Evolutionary conservation across 2,329 filamentous ascomycete genomes (phyloP).

Genomic region (Myotisia sp.): DNA sequence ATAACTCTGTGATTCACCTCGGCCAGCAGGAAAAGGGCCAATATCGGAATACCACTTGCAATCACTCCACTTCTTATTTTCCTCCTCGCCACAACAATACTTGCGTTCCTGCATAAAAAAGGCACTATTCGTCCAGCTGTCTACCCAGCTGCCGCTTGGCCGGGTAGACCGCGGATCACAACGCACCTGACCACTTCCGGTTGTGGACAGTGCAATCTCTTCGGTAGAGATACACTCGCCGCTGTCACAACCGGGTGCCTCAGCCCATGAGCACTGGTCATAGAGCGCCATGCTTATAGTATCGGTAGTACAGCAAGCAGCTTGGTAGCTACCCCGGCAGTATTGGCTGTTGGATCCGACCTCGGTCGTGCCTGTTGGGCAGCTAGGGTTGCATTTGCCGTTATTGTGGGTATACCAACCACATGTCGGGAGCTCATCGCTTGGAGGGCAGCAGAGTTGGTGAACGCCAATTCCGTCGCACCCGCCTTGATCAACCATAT

Average conservation of each 20-base stretch:
- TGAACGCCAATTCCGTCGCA: not conserved
- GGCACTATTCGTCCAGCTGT: not conserved
- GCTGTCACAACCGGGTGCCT: not conserved
- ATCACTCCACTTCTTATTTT: too few relatives aligned
- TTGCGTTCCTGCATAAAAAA: too few relatives aligned
- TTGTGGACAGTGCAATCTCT: not conserved
- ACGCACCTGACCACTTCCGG: not conserved
- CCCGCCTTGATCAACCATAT: slow-evolving; percentile 3
- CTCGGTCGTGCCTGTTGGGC: not conserved
- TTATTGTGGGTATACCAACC: not conserved
- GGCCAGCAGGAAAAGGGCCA: not conserved
- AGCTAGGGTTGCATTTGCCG: not conserved
- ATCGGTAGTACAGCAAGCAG: not conserved
- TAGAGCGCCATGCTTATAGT: slow-evolving; percentile 1
- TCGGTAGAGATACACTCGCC: too few relatives aligned
- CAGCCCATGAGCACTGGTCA: not conserved
- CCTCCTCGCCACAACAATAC: not conserved
- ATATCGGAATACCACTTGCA: too few relatives aligned
- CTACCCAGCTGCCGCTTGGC: not conserved
- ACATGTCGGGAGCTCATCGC: not conserved
- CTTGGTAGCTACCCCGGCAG: not conserved
- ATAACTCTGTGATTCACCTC: not conserved
- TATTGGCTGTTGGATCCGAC: slow-evolving; percentile 2
- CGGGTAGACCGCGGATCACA: not conserved
- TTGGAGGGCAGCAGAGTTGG: not conserved